Base-by-base conservation (phyloP, 495 filamentous ascomycete species). In the Lophium mytilinum region DNA sequence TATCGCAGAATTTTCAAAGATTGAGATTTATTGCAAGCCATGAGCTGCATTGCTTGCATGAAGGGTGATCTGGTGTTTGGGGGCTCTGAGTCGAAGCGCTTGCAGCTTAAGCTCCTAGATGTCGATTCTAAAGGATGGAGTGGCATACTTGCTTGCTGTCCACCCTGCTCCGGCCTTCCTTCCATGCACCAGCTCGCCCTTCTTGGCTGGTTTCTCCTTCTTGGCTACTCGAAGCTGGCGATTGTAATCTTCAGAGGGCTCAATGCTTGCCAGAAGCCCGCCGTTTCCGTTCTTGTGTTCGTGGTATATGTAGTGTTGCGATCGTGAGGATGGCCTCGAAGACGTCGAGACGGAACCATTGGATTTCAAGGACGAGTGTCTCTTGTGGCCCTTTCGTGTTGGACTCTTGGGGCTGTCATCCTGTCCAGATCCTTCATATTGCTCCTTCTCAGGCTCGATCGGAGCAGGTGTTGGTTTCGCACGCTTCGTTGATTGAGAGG, bases 161-260 rank as follows among this genome's bases (percentile, higher is more conserved):
- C 72, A 74, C 15, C 68, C 65, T 11, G 61, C 64, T 21, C 71
- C 71, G 24, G 72, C 72, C 39, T 57, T 55, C 12, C 70, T 58
- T 3, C 72, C 72, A 17, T 62, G 65, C 50, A 66, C 62, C 2
- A 73, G 61, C 21, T 63, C 46, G 37, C 52, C 55, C 24, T 58
- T 53, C 46, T 50, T 46, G 15, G 18, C 9, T 52, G 51, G 3
- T 24, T 21, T 21, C 37, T 50, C 43, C 19, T 56, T 50, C 12
- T 56, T 33, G 17, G 41, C 57, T 39, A 43, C 18, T 46, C 37
- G 37, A 12, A 52, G 35, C 14, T 39, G 40, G 35, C 24, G 10
- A 15, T 58, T 48, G 41, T 57, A 24, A 10, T 55, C 17, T 18
- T 41, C 35, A 21, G 45, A 21, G 18, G 56, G 53, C 40, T 64